Base-by-base conservation (phyloP, 2,329 filamentous ascomycete species). In the Alternaria atra region DNA sequence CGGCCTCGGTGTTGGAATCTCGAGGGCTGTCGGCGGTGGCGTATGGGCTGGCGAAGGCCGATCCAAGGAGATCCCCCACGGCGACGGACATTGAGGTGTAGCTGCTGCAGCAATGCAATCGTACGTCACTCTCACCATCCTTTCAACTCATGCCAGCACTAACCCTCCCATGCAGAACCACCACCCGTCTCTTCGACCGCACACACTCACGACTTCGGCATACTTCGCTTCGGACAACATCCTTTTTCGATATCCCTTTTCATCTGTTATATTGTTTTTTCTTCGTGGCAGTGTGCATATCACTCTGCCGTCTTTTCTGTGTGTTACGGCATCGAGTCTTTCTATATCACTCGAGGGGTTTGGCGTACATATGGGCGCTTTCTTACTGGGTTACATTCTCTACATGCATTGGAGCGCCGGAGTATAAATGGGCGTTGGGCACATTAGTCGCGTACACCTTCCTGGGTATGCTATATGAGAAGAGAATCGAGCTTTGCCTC, bases 1-100 rank as follows among this genome's bases (percentile, higher is more conserved):
- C 2, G 83, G 80, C 17, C 71, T 84, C 37, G 82, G 81, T 55
- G 79, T 84, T 27, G 83, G 83, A 57, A 83, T 84, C 65, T 82
- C 79, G 62, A 75, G 78, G 46, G 82, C 82, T 15, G 83, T 84
- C 3, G 80, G 82, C 57, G 83, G 83, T 37, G 80, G 80, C 47
- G 81, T 84, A 43, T 84, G 80, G 75, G 75, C 77, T 29, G 73
- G 74, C 54, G 68, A 80, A 20, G 80, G 79, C 52, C 71, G 74
- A 64, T 74, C 69, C 58, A 75, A 73, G 70, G 69, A 69, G 64
- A 79, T 79, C 58, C 70, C 72, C n/a, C 65, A 72, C 51, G 64
- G 56, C 62, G 65, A 65, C 68, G 13, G 32, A n/a, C 10, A 39
- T 39, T 29, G 34, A 50, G 30, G 34, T 37, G 20, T 50, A 27